A percentile compares a stretch with the other conserved stretches of the same genome.
Conservation (phyloP, 305 asterid genomes). For the Withania somnifera region DNA sequence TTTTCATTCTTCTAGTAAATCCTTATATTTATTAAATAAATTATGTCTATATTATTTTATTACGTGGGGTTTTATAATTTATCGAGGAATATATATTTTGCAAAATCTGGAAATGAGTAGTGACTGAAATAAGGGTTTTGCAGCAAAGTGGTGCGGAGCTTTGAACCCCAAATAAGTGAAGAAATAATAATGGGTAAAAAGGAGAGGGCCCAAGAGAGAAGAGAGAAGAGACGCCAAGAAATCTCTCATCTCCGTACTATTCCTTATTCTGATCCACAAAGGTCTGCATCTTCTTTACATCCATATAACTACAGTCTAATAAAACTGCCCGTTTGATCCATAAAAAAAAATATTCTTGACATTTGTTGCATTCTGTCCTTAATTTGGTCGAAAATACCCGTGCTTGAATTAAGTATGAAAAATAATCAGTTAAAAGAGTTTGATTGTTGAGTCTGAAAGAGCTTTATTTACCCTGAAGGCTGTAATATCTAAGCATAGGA, state of each 20-base stretch:
- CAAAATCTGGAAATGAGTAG: not conserved
- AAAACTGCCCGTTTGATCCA: not conserved
- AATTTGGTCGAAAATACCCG: not conserved
- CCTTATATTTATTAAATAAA: too few relatives aligned
- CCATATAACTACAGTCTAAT: not conserved
- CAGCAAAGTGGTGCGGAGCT: too few relatives aligned
- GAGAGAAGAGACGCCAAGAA: conserved; percentile 80
- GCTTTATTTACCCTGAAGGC: not conserved
- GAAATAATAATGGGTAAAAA: conserved; percentile 38
- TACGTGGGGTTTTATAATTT: too few relatives aligned
- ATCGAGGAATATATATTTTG: too few relatives aligned
- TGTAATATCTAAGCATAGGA: not conserved
- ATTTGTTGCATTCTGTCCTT: too few relatives aligned
- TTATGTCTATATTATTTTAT: too few relatives aligned
- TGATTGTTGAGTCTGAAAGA: not conserved
- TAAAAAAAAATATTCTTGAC: not conserved
- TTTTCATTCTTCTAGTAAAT: too few relatives aligned
- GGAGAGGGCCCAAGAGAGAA: conserved; percentile 55
- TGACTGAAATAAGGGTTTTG: too few relatives aligned
- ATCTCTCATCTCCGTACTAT: conserved; percentile 68
- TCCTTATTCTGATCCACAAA: conserved; percentile 71
- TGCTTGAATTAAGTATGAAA: not conserved
- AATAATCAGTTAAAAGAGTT: not conserved
- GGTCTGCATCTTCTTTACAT: conserved; percentile 22
- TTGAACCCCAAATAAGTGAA: not conserved